A percentile compares a stretch with the other conserved stretches of the same genome.
These are phyloP conservation scores for Pseudognaphalium luteoalbum DNA, from an alignment of 129 eudicot genomes.

Conservation along the genomic window DNA sequence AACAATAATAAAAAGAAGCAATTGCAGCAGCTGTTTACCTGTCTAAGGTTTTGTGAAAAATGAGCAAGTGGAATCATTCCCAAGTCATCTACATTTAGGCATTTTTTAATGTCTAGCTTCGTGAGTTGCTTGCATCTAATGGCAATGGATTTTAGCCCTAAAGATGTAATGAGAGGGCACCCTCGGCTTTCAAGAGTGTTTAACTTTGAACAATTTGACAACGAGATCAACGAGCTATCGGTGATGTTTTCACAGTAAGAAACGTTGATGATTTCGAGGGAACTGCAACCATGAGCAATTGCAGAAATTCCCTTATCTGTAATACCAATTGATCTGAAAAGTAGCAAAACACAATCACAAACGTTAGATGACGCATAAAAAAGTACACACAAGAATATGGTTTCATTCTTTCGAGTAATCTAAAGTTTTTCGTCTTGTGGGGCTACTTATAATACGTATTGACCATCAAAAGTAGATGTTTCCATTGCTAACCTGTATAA, in stretches of 20 bases:
- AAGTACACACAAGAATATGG: background rate
- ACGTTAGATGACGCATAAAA: background rate
- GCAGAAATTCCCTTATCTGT: constrained; percentile 69
- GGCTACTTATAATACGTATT: background rate
- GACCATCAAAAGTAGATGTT: constrained; percentile 5
- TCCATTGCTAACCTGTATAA: constrained; percentile 72
- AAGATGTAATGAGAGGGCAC: constrained; percentile 77
- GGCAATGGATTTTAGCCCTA: constrained; percentile 82
- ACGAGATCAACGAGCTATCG: constrained; percentile 61
- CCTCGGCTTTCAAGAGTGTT: constrained; percentile 92
- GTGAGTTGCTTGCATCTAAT: constrained; percentile 74
- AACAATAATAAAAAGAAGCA: background rate
- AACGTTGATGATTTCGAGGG: constrained; percentile 71
- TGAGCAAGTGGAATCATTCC: constrained; percentile 89
- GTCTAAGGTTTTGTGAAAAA: constrained; percentile 83
- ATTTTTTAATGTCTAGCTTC: constrained; percentile 82
- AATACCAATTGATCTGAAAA: constrained; percentile 71
- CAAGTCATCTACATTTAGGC: constrained; percentile 61
- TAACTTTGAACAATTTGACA: constrained; percentile 76
- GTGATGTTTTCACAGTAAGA: constrained; percentile 74
- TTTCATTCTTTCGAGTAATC: background rate
- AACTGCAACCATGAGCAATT: constrained; percentile 67
- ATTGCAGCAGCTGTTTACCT: constrained; percentile 44
- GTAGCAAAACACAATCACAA: constrained; percentile 29
- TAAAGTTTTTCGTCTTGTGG: background rate